Conservation (phyloP, 2,329 filamentous ascomycete genomes). For the Colletotrichum sp. region DNA sequence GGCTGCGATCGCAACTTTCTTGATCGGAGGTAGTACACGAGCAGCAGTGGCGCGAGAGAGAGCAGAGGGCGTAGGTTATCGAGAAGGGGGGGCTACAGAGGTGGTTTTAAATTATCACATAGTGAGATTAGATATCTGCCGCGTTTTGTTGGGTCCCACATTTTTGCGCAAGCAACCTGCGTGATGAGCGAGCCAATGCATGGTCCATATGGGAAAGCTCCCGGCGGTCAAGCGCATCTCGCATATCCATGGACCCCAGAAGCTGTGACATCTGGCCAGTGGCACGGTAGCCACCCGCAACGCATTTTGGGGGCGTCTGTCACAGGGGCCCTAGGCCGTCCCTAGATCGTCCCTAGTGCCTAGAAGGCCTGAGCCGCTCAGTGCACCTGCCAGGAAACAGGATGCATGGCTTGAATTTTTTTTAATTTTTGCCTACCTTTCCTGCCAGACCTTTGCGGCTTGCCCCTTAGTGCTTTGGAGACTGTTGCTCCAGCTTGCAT, state of each 20-base stretch:
- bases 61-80: neutral
- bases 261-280: conserved; percentile 2
- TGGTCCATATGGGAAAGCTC: neutral
- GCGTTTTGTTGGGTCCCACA: conserved; percentile 20
- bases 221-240: conserved; percentile 13
- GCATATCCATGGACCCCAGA: neutral
- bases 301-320: neutral
- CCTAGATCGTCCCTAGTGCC: neutral
- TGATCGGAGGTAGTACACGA: neutral
- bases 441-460: too few relatives aligned
- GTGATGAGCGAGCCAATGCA: neutral
- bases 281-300: neutral
- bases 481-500: neutral
- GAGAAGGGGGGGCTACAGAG: conserved; percentile 2
- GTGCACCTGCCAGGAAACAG: neutral
- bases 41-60: neutral
- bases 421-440: neutral
- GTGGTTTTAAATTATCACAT: conserved; percentile 21
- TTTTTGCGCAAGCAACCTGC: conserved; percentile 1
- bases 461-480: neutral
- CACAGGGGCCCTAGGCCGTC: neutral
- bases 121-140: conserved; percentile 20
- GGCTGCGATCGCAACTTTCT: neutral
- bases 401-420: neutral
- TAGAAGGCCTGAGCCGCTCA: neutral